Evolutionary conservation across 164 flowering plant genomes (phyloP).

Genomic region (Nymphaea thermarum): DNA sequence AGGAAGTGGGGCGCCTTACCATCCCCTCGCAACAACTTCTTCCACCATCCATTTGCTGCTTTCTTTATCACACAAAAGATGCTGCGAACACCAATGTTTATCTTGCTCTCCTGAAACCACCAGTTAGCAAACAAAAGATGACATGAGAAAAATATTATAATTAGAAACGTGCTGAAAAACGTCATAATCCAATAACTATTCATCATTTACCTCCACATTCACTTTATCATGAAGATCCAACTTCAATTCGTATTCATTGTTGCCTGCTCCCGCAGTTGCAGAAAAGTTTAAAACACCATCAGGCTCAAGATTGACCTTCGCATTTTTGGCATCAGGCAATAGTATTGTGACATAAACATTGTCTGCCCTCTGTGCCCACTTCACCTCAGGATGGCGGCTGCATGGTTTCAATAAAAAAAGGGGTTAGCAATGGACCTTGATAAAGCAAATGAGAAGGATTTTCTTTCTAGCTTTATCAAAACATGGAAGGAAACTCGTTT

Average conservation of each 20-base stretch:
- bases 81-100: constrained; percentile 56
- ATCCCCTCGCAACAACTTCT: constrained; percentile 51
- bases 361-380: constrained; percentile 94
- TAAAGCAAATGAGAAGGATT: too few relatives aligned
- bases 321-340: constrained; percentile 64
- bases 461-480: too few relatives aligned
- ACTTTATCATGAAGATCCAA: constrained; percentile 75
- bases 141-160: background rate
- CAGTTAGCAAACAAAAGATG: background rate
- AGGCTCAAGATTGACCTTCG: constrained; percentile 71
- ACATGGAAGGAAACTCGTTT: too few relatives aligned
- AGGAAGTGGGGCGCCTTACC: constrained; percentile 63
- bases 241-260: constrained; percentile 55
- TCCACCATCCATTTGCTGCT: constrained; percentile 91
- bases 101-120: constrained; percentile 61
- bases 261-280: constrained; percentile 54
- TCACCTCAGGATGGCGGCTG: constrained; percentile 86
- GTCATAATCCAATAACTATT: background rate
- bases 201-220: constrained; percentile 61
- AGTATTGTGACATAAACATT: constrained; percentile 59
- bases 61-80: constrained; percentile 69
- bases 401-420: background rate
- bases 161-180: background rate
- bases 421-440: too few relatives aligned
- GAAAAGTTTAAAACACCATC: constrained; percentile 70